These are phyloP conservation scores for Metschnikowia cubensis DNA, from an alignment of 805 yeast genomes.

Conservation along the genomic window DNA sequence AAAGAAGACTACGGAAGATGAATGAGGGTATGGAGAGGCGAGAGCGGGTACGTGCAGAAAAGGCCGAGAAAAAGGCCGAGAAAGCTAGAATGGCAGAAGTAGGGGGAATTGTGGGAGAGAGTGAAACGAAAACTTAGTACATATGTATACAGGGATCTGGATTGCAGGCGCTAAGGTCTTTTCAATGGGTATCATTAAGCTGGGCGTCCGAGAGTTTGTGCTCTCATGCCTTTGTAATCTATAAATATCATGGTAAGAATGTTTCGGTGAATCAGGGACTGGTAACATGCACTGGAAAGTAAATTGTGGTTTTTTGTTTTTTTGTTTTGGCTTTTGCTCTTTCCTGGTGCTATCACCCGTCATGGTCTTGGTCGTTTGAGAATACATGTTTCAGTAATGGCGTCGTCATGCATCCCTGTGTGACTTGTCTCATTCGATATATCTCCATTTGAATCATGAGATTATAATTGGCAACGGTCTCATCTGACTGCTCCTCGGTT, in stretches of 20 bases:
- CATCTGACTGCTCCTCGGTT: neutral
- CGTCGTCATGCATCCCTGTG: no score
- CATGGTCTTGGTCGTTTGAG: neutral
- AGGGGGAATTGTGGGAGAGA: neutral
- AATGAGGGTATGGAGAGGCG: constrained; percentile 41
- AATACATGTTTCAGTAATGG: no score
- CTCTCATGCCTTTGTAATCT: neutral
- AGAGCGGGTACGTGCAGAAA: constrained; percentile 17
- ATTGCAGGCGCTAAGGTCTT: no score
- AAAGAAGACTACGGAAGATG: constrained; percentile 50
- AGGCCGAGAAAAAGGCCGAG: constrained; percentile 10
- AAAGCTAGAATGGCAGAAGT: neutral
- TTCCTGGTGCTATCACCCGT: neutral
- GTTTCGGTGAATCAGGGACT: neutral
- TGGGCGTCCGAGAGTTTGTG: neutral
- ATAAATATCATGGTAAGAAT: neutral
- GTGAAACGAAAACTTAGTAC: neutral
- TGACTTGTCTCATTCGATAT: neutral
- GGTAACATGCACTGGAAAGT: neutral
- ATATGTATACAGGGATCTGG: neutral
- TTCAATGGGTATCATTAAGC: neutral
- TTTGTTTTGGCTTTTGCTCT: neutral
- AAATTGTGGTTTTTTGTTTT: no score
- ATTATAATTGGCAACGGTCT: neutral
- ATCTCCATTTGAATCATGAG: neutral